Evolutionary conservation across 2,329 filamentous ascomycete species (phyloP), one percentile per base, ranked within the genome.

Genomic region (Trichoderma semiorbis): DNA sequence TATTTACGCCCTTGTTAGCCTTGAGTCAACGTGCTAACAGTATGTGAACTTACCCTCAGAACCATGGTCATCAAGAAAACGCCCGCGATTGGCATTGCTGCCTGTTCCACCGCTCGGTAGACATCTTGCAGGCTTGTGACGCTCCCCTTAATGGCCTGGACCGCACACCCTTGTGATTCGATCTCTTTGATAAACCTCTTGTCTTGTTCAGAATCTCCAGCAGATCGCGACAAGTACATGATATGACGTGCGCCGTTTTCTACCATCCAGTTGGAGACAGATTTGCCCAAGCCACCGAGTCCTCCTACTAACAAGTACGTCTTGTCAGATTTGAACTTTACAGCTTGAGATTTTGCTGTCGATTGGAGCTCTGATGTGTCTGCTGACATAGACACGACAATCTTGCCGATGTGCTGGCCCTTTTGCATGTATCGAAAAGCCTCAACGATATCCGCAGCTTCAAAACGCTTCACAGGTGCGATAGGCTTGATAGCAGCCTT

Each of bases 31-130:
- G 18, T 43, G 39, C 39, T 1, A 16, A 43, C 28, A 5, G 11
- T 12, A 14, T 50, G 14, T 53, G 14, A 32, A 26, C 50, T 53
- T 63, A 73, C 73, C 24, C 64, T 58, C 3, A 72, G 34, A 7
- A 83, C 76, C 78, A 82, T 79, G 3, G 81, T 80, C 8, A 81
- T 80, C 30, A 83, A 78, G 3, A 78, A 77, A 7, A 83, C 81
- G 47, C 82, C 82, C 0, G 73, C 77, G 28, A 83, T 77, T 0
- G 77, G 77, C 5, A 81, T 79, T 74, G 81, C 18, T 70, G 70
- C 73, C 10, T 65, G 57, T 30, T 53, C 21, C 5, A 74, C 57
- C 14, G 69, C 72, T 18, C 60, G 43, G 18, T 53, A 50, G 3
- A 74, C 72, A 50, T 74, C 72, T 11, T 60, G 39, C 10, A 70